These are phyloP conservation scores for Penstemon newberryi DNA, from an alignment of 257 asterid species.

Conservation along the genomic window DNA sequence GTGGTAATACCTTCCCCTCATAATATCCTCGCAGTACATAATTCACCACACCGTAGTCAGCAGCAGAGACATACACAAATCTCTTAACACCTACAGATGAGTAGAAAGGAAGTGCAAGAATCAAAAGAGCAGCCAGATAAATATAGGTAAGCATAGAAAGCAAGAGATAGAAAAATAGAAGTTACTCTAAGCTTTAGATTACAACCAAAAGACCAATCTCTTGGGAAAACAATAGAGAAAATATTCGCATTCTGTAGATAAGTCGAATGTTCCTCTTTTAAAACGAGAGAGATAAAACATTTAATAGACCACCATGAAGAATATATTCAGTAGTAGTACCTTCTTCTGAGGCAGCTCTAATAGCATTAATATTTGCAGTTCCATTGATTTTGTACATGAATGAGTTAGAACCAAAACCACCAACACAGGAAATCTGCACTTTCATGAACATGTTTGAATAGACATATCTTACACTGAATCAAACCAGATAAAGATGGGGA, in stretches of 20 bases:
- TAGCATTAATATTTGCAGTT: slow-evolving; percentile 94
- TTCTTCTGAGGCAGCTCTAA: slow-evolving; percentile 92
- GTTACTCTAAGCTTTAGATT: background rate
- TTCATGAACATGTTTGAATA: slow-evolving; percentile 4
- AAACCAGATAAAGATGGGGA: no score
- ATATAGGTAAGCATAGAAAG: background rate
- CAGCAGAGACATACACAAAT: slow-evolving; percentile 80
- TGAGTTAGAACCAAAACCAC: slow-evolving; percentile 94
- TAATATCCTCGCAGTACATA: slow-evolving; percentile 66
- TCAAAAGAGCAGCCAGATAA: background rate
- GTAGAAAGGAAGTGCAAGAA: slow-evolving; percentile 13
- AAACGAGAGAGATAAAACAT: background rate
- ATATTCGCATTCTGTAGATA: background rate
- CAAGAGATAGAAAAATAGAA: background rate
- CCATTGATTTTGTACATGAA: slow-evolving; percentile 94
- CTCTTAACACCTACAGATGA: slow-evolving; percentile 59
- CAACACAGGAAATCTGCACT: slow-evolving; percentile 90
- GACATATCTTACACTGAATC: background rate
- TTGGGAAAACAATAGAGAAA: background rate
- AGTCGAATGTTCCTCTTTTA: background rate
- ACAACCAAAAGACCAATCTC: background rate
- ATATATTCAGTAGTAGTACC: slow-evolving; percentile 43
- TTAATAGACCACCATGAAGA: slow-evolving; percentile 7
- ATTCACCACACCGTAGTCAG: slow-evolving; percentile 77
- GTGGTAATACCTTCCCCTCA: slow-evolving; percentile 69